These are phyloP conservation scores for Moniliella sp. DNA, from an alignment of 1,284 basidiomycete genomes.

Conservation along the genomic window DNA sequence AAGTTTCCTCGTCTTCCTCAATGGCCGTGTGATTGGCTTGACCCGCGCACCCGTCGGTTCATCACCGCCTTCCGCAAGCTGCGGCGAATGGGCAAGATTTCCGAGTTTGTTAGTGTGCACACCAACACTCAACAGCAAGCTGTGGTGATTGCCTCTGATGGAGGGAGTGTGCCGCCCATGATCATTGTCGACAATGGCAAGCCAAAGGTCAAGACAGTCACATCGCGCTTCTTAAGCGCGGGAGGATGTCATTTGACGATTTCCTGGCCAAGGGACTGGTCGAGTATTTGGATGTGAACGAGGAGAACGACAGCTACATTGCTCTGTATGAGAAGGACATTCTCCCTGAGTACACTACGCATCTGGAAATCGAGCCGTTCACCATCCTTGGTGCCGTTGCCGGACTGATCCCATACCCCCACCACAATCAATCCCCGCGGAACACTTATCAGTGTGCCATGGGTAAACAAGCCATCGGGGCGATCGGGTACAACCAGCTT, in stretches of 20 bases:
- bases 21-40: constrained; percentile 82
- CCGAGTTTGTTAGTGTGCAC: constrained; percentile 90
- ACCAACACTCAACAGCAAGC: constrained; percentile 85
- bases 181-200: constrained; percentile 78
- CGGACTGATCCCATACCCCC: constrained; percentile 92
- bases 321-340: constrained; percentile 83
- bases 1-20: constrained; percentile 86
- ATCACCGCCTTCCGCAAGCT: constrained; percentile 75
- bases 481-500: constrained; percentile 91
- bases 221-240: constrained; percentile 57
- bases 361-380: constrained; percentile 96
- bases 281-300: constrained; percentile 96
- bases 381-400: constrained; percentile 91
- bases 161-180: constrained; percentile 84
- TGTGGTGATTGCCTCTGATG: constrained; percentile 90
- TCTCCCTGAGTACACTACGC: constrained; percentile 49
- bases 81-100: constrained; percentile 69
- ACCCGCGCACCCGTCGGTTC: constrained; percentile 69
- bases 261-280: constrained; percentile 86
- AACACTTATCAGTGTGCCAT: constrained; percentile 98
- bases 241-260: constrained; percentile 67
- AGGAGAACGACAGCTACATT: constrained; percentile 94
- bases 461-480: constrained; percentile 99
- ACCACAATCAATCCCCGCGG: constrained; percentile 95
- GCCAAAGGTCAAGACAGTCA: constrained; percentile 60